Evolutionary conservation across 306 rosid genomes (phyloP), one percentile per base, ranked within the genome.

Genomic region (Hippophae rhamnoides): DNA sequence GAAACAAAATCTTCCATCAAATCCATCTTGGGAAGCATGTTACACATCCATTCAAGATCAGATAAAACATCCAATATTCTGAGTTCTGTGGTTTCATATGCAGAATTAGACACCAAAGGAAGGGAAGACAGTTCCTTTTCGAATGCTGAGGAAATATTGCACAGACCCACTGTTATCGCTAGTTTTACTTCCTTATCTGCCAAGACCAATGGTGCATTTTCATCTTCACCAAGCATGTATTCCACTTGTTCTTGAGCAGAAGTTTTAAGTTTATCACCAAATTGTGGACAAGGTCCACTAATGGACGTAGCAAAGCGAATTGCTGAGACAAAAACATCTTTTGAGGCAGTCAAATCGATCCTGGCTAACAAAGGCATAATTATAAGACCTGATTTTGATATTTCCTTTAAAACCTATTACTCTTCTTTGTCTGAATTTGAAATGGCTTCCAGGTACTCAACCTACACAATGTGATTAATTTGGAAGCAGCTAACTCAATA

Each of bases 211-310:
- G 82, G 72, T 14, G 77, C 68, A 46, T 73, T 84, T 52, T 73
- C 75, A 25, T 85, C 96, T 63, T 84, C 96, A 41, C 75, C 86
- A 53, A 92, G 56, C 96, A 92, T 92, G 82, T 45, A 92, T 57
- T 88, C 95, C n/a, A 92, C 93, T 75, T 92, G 99, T 75, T 88
- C 95, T 65, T 82, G 96, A 38, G 99, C 99, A 50, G 93, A 92
- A 61, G 71, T 78, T 79, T 84, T 79, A 47, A 92, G 86, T 76
- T 85, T 88, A 13, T 83, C 81, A 38, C 96, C 95, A 47, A 92
- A 88, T 47, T 81, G 88, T 11, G 89, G 82, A 60, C 84, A 81
- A 7, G 88, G 86, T 58, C 57, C 77, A 52, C 66, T 83, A 51
- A 83, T 75, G 67, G 99, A 85, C 75, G 81, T 57, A 14, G 99